Percentiles rank a stretch among this genome's conserved stretches.
Conservation (phyloP, 352 stramenopile genomes). For the Globisporangium spiculum region DNA sequence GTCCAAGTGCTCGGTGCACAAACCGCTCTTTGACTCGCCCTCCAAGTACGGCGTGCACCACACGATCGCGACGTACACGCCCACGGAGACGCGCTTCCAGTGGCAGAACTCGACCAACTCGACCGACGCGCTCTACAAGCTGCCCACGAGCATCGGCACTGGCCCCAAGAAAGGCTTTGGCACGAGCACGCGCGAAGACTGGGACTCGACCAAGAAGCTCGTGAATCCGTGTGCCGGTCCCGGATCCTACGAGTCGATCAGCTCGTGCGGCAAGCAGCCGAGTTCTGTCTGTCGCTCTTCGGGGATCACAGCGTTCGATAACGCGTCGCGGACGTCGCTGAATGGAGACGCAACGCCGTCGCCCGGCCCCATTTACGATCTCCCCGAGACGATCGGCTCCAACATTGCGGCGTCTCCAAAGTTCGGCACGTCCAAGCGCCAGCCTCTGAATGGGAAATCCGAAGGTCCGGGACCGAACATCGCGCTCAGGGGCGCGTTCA, state of each 20-base stretch:
- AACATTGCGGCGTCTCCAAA: constrained; percentile 35
- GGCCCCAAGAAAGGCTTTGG: constrained; percentile 71
- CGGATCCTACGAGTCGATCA: constrained; percentile 59
- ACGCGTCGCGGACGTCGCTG: constrained; percentile 43
- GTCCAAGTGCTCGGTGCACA: constrained; percentile 27
- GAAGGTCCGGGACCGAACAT: constrained; percentile 65
- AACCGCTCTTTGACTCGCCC: constrained; percentile 65
- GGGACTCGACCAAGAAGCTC: constrained; percentile 63
- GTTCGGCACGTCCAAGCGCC: constrained; percentile 58
- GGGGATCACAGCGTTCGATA: constrained; percentile 58
- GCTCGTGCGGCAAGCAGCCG: constrained; percentile 57
- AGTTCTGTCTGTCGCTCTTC: constrained; percentile 51
- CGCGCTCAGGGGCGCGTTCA: constrained; percentile 54
- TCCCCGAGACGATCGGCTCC: constrained; percentile 44
- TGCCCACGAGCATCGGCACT: constrained; percentile 56
- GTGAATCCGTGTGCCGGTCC: constrained; percentile 60
- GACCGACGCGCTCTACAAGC: constrained; percentile 71
- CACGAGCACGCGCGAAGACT: constrained; percentile 75
- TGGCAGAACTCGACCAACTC: constrained; percentile 56
- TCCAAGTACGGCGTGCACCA: constrained; percentile 75
- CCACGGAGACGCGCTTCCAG: constrained; percentile 68
- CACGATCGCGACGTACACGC: constrained; percentile 56
- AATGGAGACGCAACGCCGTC: constrained; percentile 60
- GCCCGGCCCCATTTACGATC: constrained; percentile 74
- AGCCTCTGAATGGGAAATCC: constrained; percentile 47